A percentile compares a stretch with the other conserved stretches of the same genome.
Conservation (phyloP, 2,329 filamentous ascomycete genomes). For the Colletotrichum cuscutae region DNA sequence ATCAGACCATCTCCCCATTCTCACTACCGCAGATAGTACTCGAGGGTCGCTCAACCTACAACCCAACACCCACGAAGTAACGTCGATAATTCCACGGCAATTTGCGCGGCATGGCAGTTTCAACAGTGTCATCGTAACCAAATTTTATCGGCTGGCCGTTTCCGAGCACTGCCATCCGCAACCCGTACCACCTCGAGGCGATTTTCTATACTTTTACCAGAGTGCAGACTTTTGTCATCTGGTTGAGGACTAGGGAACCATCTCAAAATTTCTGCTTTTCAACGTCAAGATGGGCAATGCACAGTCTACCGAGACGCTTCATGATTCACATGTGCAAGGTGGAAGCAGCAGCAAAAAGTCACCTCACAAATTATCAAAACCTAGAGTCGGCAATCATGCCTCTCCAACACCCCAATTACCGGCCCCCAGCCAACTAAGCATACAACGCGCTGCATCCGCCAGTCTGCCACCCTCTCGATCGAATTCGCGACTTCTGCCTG, state of each 20-base stretch:
- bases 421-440: slow-evolving; percentile 53
- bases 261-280: slow-evolving; percentile 22
- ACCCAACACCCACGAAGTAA: neutral
- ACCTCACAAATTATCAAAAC: slow-evolving; percentile 63
- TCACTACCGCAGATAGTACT: neutral
- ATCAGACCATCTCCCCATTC: slow-evolving; percentile 4
- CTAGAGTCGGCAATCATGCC: slow-evolving; percentile 53
- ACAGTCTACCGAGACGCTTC: slow-evolving; percentile 55
- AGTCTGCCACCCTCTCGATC: slow-evolving; percentile 37
- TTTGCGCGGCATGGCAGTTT: slow-evolving; percentile 30
- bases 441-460: slow-evolving; percentile 44
- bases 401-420: slow-evolving; percentile 33
- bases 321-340: slow-evolving; percentile 35
- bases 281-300: slow-evolving; percentile 60
- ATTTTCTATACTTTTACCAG: slow-evolving; percentile 34
- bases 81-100: neutral
- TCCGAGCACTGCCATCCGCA: neutral
- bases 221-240: neutral
- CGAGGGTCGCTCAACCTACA: neutral
- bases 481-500: slow-evolving; percentile 11
- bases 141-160: slow-evolving; percentile 19
- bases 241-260: neutral
- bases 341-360: slow-evolving; percentile 40
- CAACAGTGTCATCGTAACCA: slow-evolving; percentile 17
- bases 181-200: slow-evolving; percentile 9